Evolutionary conservation across 202 grass and related monocot species (phyloP).

Genomic region (Zizania palustris): DNA sequence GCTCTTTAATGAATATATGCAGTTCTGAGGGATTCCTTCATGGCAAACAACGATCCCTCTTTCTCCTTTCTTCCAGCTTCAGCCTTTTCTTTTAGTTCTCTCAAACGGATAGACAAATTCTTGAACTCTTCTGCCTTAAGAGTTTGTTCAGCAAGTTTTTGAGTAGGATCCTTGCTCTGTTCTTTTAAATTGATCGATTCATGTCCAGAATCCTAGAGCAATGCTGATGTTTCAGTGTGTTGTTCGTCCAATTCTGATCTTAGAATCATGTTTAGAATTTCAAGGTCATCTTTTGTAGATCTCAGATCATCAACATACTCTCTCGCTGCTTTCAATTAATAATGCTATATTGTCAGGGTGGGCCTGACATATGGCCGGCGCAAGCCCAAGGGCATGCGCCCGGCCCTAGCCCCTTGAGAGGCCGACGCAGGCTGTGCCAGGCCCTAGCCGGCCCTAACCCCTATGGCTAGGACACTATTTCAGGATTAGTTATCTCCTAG

Average conservation of each 20-base stretch:
- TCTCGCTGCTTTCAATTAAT: conserved; percentile 31
- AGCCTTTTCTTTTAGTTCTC: conserved; percentile 83
- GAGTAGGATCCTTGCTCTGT: conserved; percentile 67
- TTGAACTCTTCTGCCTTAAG: conserved; percentile 92
- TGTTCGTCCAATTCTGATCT: conserved; percentile 89
- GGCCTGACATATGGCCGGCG: no score
- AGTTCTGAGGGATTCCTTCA: conserved; percentile 91
- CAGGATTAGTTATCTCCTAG: no score
- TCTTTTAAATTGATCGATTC: conserved; percentile 68
- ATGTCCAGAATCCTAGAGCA: conserved; percentile 57
- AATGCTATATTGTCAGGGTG: conserved; percentile 42
- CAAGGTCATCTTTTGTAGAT: conserved; percentile 55
- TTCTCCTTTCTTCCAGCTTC: conserved; percentile 85
- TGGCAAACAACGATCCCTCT: conserved; percentile 65
- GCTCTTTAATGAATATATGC: conserved; percentile 97
- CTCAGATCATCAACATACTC: conserved; percentile 57
- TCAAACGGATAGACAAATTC: conserved; percentile 85
- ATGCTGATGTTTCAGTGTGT: conserved; percentile 47
- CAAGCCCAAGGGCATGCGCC: no score
- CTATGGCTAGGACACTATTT: no score
- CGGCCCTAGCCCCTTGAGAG: no score
- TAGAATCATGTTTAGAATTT: conserved; percentile 80
- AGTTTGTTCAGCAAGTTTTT: conserved; percentile 84
- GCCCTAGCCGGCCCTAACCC: no score
- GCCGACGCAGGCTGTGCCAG: no score